Conservation (phyloP, 768 basidiomycete genomes). For the Panus rudis region DNA sequence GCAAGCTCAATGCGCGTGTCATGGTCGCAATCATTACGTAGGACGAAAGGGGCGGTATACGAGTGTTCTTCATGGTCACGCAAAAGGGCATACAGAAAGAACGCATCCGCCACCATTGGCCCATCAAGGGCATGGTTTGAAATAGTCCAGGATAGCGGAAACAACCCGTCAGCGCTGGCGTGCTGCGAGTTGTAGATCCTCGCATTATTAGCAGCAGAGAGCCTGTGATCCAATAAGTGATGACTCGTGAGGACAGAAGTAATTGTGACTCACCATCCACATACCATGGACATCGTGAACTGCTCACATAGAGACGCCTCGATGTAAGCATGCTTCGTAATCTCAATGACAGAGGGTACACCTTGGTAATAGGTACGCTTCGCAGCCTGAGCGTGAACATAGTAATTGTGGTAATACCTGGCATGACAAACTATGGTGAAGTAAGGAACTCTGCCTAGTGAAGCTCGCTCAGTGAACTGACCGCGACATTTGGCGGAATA, state of each 20-base stretch:
- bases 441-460: not conserved
- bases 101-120: not conserved
- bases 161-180: not conserved
- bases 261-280: not conserved
- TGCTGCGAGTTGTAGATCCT: not conserved
- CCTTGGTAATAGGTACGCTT: not conserved
- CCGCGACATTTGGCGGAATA: not conserved
- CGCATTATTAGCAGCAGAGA: not conserved
- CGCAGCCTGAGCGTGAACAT: not conserved
- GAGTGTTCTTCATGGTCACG: not conserved
- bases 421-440: not conserved
- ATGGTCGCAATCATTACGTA: not conserved
- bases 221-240: not conserved
- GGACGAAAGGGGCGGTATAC: not conserved
- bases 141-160: not conserved
- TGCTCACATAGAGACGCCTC: not conserved
- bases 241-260: not conserved
- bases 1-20: not conserved
- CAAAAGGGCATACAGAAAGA: not conserved
- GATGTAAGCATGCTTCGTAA: not conserved
- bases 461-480: not conserved
- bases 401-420: not conserved
- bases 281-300: not conserved
- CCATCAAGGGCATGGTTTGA: not conserved
- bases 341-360: not conserved